Evolutionary conservation across 2,329 filamentous ascomycete genomes (phyloP), one percentile per base, ranked within the genome.

Genomic region (Calonectria pteridis): DNA sequence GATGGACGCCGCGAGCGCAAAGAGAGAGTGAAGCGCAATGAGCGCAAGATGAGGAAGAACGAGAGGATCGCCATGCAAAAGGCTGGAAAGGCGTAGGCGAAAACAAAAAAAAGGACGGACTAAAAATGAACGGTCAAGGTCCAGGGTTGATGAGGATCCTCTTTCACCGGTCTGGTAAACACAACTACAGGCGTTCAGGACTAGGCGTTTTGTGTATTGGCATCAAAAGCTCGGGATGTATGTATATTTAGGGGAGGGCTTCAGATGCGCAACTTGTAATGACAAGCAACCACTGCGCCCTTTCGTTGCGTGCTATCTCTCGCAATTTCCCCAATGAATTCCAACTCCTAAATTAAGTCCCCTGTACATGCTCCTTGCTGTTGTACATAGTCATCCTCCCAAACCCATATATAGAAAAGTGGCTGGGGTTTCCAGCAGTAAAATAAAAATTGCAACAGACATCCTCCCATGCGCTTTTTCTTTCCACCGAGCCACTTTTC

Each of bases 11-110:
- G 86, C 81, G 92, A 88, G 84, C 89, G 91, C 68, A 90, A 91
- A 80, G 95, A 96, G 85, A 89, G 88, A 77, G 90, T 94, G 80
- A 92, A 91, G 84, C 88, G 92, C 77, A 95, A 94, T 83, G 92
- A 94, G 85, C 87, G 93, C 78, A 89, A 90, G 85, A 90, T 91
- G 91, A 89, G 92, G 81, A 91, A 90, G 81, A 95, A 95, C 82
- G 86, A 90, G 81, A 88, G 88, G 79, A 87, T 76, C 58, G 67
- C 75, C 28, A 50, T 58, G 26, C 33, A 26, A 55, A 80, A 79
- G 64, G 31, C 71, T 40, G 76, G 75, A 28, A 81, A 79, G 68
- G 73, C 50, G 69, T 81, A 67, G 20, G 49, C 11, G 20, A 37
- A 43, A 29, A 72, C 11, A 14, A 37, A 43, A 29, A 72, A 37